Conservation (phyloP, 495 filamentous ascomycete genomes). For the Beverwykella pulmonaria region DNA sequence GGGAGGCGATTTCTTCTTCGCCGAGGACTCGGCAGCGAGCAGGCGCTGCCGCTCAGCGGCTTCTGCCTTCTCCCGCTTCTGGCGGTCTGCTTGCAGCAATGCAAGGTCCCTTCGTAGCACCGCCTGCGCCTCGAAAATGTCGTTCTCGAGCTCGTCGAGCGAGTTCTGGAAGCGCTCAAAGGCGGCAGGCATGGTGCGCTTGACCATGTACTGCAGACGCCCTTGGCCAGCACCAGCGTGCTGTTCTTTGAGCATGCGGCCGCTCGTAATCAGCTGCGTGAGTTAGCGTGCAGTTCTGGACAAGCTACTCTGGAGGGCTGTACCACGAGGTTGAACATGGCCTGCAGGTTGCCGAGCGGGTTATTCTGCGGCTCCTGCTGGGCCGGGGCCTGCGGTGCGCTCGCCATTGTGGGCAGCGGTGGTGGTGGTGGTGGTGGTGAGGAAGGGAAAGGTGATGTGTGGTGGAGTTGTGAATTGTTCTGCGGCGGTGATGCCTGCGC, state of each 20-base stretch:
- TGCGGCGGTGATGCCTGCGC: neutral
- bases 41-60: conserved; percentile 34
- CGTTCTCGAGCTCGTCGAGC: conserved; percentile 41
- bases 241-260: conserved; percentile 30
- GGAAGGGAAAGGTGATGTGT: neutral
- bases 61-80: conserved; percentile 36
- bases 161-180: conserved; percentile 37
- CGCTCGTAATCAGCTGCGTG: conserved; percentile 30
- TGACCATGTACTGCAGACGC: conserved; percentile 9
- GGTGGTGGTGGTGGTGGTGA: neutral
- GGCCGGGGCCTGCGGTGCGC: neutral
- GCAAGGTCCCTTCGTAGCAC: conserved; percentile 42
- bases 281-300: conserved; percentile 3
- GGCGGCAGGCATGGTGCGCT: conserved; percentile 28
- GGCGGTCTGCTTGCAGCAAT: conserved; percentile 31
- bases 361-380: neutral
- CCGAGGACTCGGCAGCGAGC: conserved; percentile 29
- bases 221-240: conserved; percentile 4
- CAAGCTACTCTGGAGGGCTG: neutral
- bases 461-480: too few species aligned
- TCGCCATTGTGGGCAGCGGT: conserved; percentile 3
- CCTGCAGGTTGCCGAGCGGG: conserved; percentile 35
- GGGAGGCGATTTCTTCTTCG: conserved; percentile 18
- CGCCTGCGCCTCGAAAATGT: conserved; percentile 33
- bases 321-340: conserved; percentile 40